Evolutionary conservation across 1,284 basidiomycete species (phyloP).

Genomic region (Trichosporon sp.): DNA sequence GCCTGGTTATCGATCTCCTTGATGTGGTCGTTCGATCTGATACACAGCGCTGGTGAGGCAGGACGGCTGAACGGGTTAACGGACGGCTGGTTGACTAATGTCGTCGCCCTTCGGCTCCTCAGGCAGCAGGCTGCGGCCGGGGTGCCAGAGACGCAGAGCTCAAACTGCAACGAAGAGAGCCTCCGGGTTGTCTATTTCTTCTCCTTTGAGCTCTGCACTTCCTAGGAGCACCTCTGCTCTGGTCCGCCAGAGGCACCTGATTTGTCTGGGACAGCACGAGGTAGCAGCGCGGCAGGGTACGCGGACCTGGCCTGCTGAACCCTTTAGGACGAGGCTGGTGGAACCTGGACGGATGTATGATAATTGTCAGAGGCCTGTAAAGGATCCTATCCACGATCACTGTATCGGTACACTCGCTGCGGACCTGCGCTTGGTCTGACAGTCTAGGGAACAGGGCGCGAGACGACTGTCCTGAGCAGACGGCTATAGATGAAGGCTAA

Average conservation of each 20-base stretch:
- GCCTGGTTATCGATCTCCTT: background rate
- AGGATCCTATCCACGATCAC: background rate
- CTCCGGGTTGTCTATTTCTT: background rate
- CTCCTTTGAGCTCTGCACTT: background rate
- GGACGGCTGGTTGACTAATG: background rate
- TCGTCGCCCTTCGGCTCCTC: background rate
- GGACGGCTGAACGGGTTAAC: conserved; percentile 1
- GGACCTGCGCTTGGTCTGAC: background rate
- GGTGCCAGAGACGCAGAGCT: too few relatives aligned
- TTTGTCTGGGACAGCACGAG: background rate
- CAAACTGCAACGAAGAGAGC: too few relatives aligned
- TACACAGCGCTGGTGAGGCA: background rate
- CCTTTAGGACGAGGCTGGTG: background rate
- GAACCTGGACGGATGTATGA: background rate
- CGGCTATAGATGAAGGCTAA: background rate
- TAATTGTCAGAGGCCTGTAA: background rate
- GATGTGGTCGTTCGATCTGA: background rate
- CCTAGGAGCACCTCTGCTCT: background rate
- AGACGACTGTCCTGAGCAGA: background rate
- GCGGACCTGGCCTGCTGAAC: background rate
- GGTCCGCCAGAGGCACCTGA: background rate
- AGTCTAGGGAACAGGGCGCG: background rate
- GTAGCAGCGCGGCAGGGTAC: background rate
- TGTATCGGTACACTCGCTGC: background rate
- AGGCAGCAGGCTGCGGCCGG: background rate